phyloP scores from a whole-genome alignment of 179 eudicot genomes.

The Spergularia azorica region DNA sequence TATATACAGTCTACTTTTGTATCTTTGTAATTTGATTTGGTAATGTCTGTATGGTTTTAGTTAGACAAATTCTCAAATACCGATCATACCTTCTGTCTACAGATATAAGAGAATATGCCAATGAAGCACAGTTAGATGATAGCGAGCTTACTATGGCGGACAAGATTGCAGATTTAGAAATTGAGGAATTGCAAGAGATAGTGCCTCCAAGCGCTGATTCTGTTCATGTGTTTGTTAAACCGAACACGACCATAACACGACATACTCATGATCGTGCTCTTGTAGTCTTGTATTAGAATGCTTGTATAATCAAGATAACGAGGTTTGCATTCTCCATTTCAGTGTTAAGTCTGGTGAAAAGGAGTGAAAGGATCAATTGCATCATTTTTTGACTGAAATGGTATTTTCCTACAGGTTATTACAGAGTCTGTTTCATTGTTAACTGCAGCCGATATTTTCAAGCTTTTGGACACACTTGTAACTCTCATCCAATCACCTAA shows the following conservation, averaged over 20 bases:
- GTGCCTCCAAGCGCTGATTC: constrained; percentile 86
- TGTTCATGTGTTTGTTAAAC: constrained; percentile 70
- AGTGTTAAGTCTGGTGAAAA: background rate
- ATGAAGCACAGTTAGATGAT: constrained; percentile 48
- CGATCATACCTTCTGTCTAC: constrained; percentile 7
- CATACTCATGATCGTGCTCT: constrained; percentile 73
- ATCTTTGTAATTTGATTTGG: too few relatives aligned
- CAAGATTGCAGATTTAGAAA: constrained; percentile 55
- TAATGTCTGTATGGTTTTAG: background rate
- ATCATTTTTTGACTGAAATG: background rate
- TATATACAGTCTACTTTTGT: too few relatives aligned
- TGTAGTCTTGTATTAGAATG: constrained; percentile 68
- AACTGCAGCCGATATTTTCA: constrained; percentile 64
- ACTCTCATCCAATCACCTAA: constrained; percentile 58
- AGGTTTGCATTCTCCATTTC: constrained; percentile 37
- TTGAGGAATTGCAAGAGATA: constrained; percentile 38
- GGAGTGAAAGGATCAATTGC: background rate
- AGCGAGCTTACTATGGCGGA: constrained; percentile 86
- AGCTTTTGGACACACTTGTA: constrained; percentile 68
- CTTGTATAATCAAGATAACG: constrained; percentile 71
- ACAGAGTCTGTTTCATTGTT: constrained; percentile 61
- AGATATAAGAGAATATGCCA: constrained; percentile 43
- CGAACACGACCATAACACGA: constrained; percentile 87
- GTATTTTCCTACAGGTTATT: constrained; percentile 55
- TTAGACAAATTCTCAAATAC: background rate